Conservation (phyloP, 73 alveolate genomes). For the Urostyla sp. region DNA sequence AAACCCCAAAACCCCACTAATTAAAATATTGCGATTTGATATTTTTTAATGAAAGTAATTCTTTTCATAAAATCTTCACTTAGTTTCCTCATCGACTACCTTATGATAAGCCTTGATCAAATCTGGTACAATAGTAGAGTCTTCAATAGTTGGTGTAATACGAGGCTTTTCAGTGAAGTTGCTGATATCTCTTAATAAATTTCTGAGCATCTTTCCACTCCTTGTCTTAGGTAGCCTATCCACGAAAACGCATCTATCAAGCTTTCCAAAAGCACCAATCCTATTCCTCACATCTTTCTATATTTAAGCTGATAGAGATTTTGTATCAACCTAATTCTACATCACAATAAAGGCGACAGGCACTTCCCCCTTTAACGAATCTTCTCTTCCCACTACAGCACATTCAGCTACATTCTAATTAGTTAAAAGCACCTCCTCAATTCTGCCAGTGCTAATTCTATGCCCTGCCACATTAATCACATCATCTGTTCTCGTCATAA, state of each 20-base stretch:
- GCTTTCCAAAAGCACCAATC: slow-evolving; percentile 57
- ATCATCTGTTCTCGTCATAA: slow-evolving; percentile 93
- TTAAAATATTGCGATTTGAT: background rate
- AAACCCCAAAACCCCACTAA: background rate
- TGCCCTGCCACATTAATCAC: slow-evolving; percentile 91
- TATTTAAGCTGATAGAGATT: slow-evolving; percentile 28
- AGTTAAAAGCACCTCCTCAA: slow-evolving; percentile 79
- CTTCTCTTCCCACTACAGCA: slow-evolving; percentile 90
- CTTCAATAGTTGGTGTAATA: slow-evolving; percentile 51
- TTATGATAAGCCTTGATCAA: slow-evolving; percentile 22
- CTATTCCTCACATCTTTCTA: slow-evolving; percentile 48
- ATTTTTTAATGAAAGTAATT: background rate
- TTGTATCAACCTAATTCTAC: background rate
- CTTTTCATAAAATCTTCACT: background rate
- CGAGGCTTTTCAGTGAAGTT: slow-evolving; percentile 66
- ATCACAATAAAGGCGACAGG: slow-evolving; percentile 69
- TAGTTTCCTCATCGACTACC: background rate
- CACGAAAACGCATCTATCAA: slow-evolving; percentile 73
- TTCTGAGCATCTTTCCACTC: slow-evolving; percentile 95
- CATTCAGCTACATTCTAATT: slow-evolving; percentile 81
- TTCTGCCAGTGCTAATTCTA: slow-evolving; percentile 86
- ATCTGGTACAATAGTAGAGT: slow-evolving; percentile 24
- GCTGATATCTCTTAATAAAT: slow-evolving; percentile 76
- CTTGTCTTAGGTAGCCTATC: slow-evolving; percentile 97
- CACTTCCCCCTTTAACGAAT: slow-evolving; percentile 81